A percentile compares a stretch with the other conserved stretches of the same genome.
These are phyloP conservation scores for Alliaria petiolata DNA, from an alignment of 345 rosid genomes.

Conservation along the genomic window DNA sequence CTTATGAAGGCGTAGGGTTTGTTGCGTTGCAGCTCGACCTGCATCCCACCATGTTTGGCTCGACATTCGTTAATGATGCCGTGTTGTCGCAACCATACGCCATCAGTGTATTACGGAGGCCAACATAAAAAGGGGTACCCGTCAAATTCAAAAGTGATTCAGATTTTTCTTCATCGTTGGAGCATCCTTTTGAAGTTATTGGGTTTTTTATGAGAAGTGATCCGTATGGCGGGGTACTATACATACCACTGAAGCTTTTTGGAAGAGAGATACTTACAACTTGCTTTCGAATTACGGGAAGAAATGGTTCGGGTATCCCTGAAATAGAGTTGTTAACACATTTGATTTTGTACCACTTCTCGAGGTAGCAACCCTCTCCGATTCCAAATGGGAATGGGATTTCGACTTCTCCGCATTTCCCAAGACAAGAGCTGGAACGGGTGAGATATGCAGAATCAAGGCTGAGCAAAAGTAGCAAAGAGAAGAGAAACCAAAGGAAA, in stretches of 20 bases:
- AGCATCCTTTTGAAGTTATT: slow-evolving; percentile 27
- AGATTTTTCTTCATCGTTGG: not conserved
- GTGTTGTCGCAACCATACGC: slow-evolving; percentile 37
- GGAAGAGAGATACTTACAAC: slow-evolving; percentile 14
- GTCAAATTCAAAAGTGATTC: slow-evolving; percentile 2
- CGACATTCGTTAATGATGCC: not conserved
- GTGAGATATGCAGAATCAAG: not conserved
- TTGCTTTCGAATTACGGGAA: not conserved
- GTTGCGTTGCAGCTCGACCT: slow-evolving; percentile 25
- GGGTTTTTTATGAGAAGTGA: not conserved
- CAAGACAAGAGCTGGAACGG: not conserved
- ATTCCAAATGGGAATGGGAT: slow-evolving; percentile 47
- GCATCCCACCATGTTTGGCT: slow-evolving; percentile 29
- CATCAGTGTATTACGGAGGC: not conserved
- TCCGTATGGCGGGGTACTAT: no score
- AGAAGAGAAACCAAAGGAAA: not conserved
- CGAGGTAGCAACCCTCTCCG: slow-evolving; percentile 9
- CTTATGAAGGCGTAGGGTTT: not conserved
- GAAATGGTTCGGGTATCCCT: not conserved
- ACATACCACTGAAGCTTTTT: no score
- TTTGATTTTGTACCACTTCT: not conserved
- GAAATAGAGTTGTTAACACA: slow-evolving; percentile 9
- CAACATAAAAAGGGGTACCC: slow-evolving; percentile 9
- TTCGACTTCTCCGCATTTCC: slow-evolving; percentile 28
- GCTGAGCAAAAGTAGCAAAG: not conserved